Percentiles rank a stretch among this genome's conserved stretches.
These are phyloP conservation scores for Afroboletus lepidellus DNA, from an alignment of 1,284 basidiomycete genomes.

Conservation along the genomic window DNA sequence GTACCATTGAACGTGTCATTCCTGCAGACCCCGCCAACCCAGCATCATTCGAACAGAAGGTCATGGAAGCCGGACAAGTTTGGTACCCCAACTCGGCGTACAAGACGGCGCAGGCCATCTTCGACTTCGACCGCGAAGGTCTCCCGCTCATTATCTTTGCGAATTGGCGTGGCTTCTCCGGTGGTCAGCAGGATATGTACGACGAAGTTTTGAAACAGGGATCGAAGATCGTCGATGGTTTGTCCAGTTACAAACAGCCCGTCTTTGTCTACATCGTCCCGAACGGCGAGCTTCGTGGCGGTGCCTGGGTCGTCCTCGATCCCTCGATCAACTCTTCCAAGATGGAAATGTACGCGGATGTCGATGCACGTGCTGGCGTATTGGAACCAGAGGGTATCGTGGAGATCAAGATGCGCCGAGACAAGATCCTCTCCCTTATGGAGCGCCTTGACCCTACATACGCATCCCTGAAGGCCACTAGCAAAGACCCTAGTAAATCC, in stretches of 20 bases:
- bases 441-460: constrained; percentile 89
- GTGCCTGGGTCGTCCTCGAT: constrained; percentile 99
- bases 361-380: constrained; percentile 94
- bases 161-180: constrained; percentile 99
- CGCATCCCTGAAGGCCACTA: constrained; percentile 77
- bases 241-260: constrained; percentile 97
- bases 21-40: constrained; percentile 99
- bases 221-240: constrained; percentile 96
- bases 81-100: constrained; percentile 99
- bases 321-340: constrained; percentile 95
- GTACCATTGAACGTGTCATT: constrained; percentile 94
- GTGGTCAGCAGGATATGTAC: constrained; percentile 98
- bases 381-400: constrained; percentile 97
- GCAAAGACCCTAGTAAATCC: constrained; percentile 70
- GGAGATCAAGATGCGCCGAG: constrained; percentile 90
- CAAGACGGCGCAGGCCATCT: constrained; percentile 99
- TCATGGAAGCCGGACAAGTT: constrained; percentile 98
- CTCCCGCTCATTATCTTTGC: constrained; percentile 98
- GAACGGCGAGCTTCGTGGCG: constrained; percentile 97
- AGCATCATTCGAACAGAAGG: constrained; percentile 93
- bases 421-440: constrained; percentile 91
- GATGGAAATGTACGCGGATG: constrained; percentile 99
- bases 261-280: constrained; percentile 99
- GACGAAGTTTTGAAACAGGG: constrained; percentile 94
- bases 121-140: constrained; percentile 97